Conservation (phyloP, 2,329 filamentous ascomycete species). For the Parastagonospora avenae region DNA sequence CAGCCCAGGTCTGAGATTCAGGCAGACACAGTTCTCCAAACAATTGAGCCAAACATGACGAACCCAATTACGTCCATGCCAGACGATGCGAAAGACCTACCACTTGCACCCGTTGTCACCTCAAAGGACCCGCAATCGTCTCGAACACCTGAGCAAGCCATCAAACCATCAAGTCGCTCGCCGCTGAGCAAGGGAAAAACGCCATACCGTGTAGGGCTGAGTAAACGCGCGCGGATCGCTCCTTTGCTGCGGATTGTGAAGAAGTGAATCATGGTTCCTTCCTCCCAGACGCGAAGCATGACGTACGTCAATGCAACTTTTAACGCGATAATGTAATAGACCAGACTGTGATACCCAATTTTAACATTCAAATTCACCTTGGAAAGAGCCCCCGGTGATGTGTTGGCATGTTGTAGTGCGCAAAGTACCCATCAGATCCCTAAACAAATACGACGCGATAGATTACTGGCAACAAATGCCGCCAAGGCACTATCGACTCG, state of each 20-base stretch:
- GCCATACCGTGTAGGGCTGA: constrained; percentile 55
- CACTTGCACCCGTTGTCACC: too few relatives aligned
- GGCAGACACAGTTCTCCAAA: background rate
- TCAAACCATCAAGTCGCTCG: constrained; percentile 23
- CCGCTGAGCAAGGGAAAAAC: constrained; percentile 46
- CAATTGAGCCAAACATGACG: background rate
- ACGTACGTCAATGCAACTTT: background rate
- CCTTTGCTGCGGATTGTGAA: constrained; percentile 54
- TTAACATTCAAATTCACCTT: constrained; percentile 1
- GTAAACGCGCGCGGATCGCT: constrained; percentile 54
- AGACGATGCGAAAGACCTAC: too few relatives aligned
- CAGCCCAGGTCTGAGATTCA: background rate
- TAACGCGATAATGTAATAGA: background rate
- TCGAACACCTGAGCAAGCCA: constrained; percentile 22
- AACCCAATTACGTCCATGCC: background rate
- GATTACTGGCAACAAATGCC: background rate
- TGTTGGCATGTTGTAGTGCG: background rate
- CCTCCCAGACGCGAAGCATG: background rate
- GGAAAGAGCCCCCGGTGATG: background rate
- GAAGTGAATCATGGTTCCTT: constrained; percentile 39
- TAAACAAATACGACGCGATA: background rate
- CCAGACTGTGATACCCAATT: constrained; percentile 17
- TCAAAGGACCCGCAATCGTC: background rate
- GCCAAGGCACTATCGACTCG: background rate
- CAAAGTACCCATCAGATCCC: background rate